phyloP scores from a whole-genome alignment of 2,329 filamentous ascomycete species.

The Fusarium sp. region DNA sequence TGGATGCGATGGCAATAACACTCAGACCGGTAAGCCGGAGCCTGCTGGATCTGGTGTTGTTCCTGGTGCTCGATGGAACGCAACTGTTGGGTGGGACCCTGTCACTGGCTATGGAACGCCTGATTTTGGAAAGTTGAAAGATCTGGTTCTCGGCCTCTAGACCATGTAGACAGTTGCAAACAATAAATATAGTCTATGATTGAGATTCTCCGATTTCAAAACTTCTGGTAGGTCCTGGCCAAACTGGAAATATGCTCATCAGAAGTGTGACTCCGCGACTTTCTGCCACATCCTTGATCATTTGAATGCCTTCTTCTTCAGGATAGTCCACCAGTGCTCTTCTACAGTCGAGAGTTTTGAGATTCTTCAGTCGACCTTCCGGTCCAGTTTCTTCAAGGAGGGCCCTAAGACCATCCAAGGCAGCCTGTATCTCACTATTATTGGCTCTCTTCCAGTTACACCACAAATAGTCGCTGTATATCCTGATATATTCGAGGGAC shows the following conservation, averaged over 20 bases:
- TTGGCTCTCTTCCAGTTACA: not conserved
- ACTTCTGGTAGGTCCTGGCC: too few species aligned
- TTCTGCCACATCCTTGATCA: not conserved
- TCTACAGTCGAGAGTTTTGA: not conserved
- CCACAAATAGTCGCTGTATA: not conserved
- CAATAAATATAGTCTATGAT: not conserved
- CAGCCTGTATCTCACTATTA: not conserved
- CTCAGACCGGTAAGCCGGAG: constrained; percentile 25
- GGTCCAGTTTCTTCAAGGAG: not conserved
- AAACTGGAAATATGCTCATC: too few species aligned
- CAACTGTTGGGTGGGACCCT: constrained; percentile 42
- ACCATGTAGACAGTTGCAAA: rapidly evolving
- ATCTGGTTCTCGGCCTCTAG: constrained; percentile 12
- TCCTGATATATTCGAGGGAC: not conserved
- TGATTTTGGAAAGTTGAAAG: constrained; percentile 41
- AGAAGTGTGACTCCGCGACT: not conserved
- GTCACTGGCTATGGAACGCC: constrained; percentile 40
- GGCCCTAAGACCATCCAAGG: not conserved
- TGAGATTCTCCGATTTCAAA: too few species aligned
- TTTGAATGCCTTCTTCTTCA: not conserved
- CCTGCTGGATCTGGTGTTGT: constrained; percentile 31
- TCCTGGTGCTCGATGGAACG: constrained; percentile 41
- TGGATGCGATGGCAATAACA: constrained; percentile 50
- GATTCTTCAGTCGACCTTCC: not conserved
- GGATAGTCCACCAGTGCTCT: not conserved